A percentile compares a stretch with the other conserved stretches of the same genome.
Conservation (phyloP, 371 early-diverging fungal genomes). For the Mucor velutinosus region DNA sequence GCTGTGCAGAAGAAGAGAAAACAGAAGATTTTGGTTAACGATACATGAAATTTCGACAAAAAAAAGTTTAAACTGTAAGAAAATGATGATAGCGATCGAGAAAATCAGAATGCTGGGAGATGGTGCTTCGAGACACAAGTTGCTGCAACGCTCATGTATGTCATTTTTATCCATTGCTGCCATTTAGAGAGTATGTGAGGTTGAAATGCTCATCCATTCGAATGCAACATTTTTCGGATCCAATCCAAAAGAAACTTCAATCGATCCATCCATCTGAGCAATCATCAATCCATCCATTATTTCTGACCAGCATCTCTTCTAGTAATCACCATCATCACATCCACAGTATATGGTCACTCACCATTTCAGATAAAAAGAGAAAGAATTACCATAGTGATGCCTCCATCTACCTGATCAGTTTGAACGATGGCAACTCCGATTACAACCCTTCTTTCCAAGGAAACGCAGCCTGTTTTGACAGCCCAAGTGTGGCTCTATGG, state of each 20-base stretch:
- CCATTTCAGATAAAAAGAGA: conserved; percentile 38
- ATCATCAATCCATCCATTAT: conserved; percentile 17
- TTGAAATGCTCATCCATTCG: neutral
- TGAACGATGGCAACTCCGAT: neutral
- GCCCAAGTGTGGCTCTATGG: neutral
- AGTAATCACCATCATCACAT: neutral
- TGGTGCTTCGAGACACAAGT: neutral
- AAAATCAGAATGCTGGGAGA: neutral
- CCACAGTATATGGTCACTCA: conserved; percentile 19
- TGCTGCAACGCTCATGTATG: neutral
- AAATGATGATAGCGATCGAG: neutral
- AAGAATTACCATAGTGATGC: conserved; percentile 8
- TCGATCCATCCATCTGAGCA: conserved; percentile 11
- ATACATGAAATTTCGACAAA: neutral
- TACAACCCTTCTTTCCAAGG: neutral
- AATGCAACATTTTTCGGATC: neutral
- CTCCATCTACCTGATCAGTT: neutral
- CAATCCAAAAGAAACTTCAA: neutral
- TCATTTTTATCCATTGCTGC: neutral
- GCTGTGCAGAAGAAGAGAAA: conserved; percentile 52
- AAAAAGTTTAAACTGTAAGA: neutral
- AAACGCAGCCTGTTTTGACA: neutral
- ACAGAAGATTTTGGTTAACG: neutral
- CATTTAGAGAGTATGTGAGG: neutral
- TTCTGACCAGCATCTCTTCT: neutral